A percentile compares a stretch with the other conserved stretches of the same genome.
Conservation (phyloP, 495 filamentous ascomycete genomes). For the Lasiosphaeris hirsuta region DNA sequence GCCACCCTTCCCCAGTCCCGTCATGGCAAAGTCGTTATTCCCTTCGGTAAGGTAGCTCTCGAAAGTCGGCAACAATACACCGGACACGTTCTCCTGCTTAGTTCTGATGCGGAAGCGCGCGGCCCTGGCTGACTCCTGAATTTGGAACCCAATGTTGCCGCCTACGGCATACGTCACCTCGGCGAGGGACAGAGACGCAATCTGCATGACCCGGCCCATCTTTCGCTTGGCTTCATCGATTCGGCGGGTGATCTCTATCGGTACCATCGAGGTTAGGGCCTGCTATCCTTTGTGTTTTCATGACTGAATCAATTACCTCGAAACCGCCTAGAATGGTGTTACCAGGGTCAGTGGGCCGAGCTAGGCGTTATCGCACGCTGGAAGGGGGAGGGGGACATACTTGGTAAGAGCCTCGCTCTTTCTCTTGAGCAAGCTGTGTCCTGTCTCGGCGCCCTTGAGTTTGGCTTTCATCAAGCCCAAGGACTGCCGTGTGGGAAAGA, state of each 20-base stretch:
- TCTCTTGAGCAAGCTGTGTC: slow-evolving; percentile 81
- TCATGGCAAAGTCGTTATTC: slow-evolving; percentile 95
- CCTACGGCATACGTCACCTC: slow-evolving; percentile 98
- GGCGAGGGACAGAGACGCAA: slow-evolving; percentile 94
- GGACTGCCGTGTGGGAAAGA: slow-evolving; percentile 98
- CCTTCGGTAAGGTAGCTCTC: slow-evolving; percentile 82
- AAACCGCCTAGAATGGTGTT: slow-evolving; percentile 62
- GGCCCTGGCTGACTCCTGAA: slow-evolving; percentile 90
- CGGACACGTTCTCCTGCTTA: slow-evolving; percentile 97
- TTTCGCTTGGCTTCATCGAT: slow-evolving; percentile 99
- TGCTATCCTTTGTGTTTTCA: neutral
- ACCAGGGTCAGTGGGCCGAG: slow-evolving; percentile 6
- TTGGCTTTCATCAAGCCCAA: slow-evolving; percentile 97
- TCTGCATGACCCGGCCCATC: slow-evolving; percentile 99
- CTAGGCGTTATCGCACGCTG: neutral
- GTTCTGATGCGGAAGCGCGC: slow-evolving; percentile 89
- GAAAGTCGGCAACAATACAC: slow-evolving; percentile 89
- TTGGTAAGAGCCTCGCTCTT: slow-evolving; percentile 94
- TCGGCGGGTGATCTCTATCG: slow-evolving; percentile 82
- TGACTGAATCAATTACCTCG: slow-evolving; percentile 55
- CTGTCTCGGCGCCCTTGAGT: slow-evolving; percentile 92
- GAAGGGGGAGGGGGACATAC: slow-evolving; percentile 37
- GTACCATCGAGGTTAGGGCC: slow-evolving; percentile 6
- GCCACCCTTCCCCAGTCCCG: slow-evolving; percentile 92
- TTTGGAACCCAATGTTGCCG: slow-evolving; percentile 92